These are phyloP conservation scores for Kodamaea plutei DNA, from an alignment of 1,139 yeast genomes.

Conservation along the genomic window DNA sequence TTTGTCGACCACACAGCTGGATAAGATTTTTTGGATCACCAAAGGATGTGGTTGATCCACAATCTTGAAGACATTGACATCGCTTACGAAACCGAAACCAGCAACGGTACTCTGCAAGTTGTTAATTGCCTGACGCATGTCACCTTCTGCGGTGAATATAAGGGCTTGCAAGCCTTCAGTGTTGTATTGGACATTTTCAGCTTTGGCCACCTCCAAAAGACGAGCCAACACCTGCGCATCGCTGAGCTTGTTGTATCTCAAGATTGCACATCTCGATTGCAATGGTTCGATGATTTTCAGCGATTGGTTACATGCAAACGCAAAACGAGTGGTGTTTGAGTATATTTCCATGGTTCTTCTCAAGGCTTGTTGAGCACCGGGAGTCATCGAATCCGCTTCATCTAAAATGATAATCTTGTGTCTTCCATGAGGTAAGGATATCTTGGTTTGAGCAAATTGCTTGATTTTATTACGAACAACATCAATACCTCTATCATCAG, in stretches of 20 bases:
- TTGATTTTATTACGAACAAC: slow-evolving; percentile 47
- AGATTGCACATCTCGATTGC: slow-evolving; percentile 94
- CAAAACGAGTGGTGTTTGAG: slow-evolving; percentile 91
- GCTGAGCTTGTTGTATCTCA: slow-evolving; percentile 74
- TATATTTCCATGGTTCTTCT: slow-evolving; percentile 97
- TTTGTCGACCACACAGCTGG: slow-evolving; percentile 44
- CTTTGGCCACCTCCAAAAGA: slow-evolving; percentile 63
- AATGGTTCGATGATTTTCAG: slow-evolving; percentile 94
- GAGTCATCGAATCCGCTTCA: slow-evolving; percentile 98
- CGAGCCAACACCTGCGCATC: slow-evolving; percentile 84
- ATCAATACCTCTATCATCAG: slow-evolving; percentile 49
- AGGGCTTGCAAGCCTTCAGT: slow-evolving; percentile 93
- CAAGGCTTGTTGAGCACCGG: slow-evolving; percentile 97
- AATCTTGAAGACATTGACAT: slow-evolving; percentile 87
- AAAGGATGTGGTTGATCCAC: slow-evolving; percentile 97
- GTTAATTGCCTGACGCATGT: slow-evolving; percentile 97
- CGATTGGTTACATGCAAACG: slow-evolving; percentile 94
- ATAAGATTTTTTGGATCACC: slow-evolving; percentile 70
- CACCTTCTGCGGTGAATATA: slow-evolving; percentile 97
- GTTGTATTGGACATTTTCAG: slow-evolving; percentile 72
- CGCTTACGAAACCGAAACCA: slow-evolving; percentile 87
- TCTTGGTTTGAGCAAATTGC: slow-evolving; percentile 73
- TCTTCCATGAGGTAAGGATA: slow-evolving; percentile 45
- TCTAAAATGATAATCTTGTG: slow-evolving; percentile 90
- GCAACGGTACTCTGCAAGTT: slow-evolving; percentile 91